Percentiles rank a stretch among this genome's conserved stretches.
phyloP scores from a whole-genome alignment of 192 early-diverging fungal species.

The Coemansia sp. region DNA sequence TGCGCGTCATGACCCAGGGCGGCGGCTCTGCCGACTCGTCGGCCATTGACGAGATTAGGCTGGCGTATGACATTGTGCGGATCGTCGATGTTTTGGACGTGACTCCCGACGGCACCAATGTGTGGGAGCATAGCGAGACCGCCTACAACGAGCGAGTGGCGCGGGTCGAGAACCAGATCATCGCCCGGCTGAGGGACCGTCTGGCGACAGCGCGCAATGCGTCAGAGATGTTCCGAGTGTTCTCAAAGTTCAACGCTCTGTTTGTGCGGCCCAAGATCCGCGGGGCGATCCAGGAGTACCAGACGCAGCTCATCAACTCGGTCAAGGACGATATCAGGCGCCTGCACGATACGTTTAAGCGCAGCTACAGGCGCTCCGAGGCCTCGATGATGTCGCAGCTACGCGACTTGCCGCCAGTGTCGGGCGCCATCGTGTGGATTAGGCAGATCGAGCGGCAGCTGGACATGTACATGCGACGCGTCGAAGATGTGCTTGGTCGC shows the following conservation, averaged over 20 bases:
- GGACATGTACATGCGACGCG: conserved; percentile 91
- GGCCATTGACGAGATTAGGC: conserved; percentile 85
- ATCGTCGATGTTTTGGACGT: conserved; percentile 95
- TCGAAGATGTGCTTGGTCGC: conserved; percentile 97
- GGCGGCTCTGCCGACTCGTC: conserved; percentile 63
- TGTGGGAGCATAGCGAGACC: conserved; percentile 89
- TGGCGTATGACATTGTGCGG: conserved; percentile 91
- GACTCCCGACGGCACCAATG: conserved; percentile 87
- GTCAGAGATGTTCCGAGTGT: conserved; percentile 99
- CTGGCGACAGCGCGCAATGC: conserved; percentile 96
- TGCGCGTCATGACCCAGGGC: conserved; percentile 80
- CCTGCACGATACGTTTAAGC: conserved; percentile 95
- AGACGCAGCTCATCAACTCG: conserved; percentile 94
- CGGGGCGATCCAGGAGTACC: conserved; percentile 99
- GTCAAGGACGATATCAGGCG: conserved; percentile 98
- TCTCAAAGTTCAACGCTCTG: conserved; percentile 99
- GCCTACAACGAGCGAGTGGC: conserved; percentile 94
- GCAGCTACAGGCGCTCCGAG: conserved; percentile 86
- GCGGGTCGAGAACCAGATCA: conserved; percentile 97
- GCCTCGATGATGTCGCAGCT: conserved; percentile 87
- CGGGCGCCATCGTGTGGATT: conserved; percentile 96
- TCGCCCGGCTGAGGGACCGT: conserved; percentile 87
- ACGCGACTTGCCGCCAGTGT: conserved; percentile 91
- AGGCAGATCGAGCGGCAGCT: conserved; percentile 98
- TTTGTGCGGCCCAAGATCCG: conserved; percentile 99